phyloP scores from a whole-genome alignment of 768 basidiomycete species.

The Tulasnella sp. region DNA sequence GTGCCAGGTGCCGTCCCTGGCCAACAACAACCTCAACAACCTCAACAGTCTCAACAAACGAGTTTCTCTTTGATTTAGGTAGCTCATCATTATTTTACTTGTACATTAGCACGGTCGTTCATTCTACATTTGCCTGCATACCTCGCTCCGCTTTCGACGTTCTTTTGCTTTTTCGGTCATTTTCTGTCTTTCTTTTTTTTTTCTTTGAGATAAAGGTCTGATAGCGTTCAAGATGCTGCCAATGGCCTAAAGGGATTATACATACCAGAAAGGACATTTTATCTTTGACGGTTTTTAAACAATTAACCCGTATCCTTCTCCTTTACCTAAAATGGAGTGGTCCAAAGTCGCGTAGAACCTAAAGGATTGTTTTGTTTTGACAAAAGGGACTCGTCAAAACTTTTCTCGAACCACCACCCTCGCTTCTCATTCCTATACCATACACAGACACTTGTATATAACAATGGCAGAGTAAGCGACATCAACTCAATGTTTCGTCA shows the following conservation, averaged over 20 bases:
- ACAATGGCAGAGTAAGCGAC: slow-evolving; percentile 6
- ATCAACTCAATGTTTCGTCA: no score
- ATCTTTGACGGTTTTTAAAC: no score
- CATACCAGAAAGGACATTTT: no score
- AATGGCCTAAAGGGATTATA: no score
- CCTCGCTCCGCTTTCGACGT: slow-evolving; percentile 11
- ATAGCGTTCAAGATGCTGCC: no score
- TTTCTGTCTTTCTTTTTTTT: slow-evolving; percentile 17
- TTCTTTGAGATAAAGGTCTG: slow-evolving; percentile 19
- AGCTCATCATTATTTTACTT: background rate
- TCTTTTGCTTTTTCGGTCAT: slow-evolving; percentile 18
- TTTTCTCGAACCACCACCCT: no score
- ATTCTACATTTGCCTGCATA: background rate
- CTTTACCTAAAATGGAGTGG: no score
- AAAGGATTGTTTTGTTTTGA: no score
- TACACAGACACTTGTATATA: background rate
- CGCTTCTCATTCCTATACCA: background rate
- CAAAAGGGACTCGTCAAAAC: no score
- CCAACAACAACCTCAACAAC: slow-evolving; percentile 9
- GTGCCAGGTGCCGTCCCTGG: slow-evolving; percentile 15
- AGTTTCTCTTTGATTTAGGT: background rate
- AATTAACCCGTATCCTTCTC: no score
- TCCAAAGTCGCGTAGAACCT: no score
- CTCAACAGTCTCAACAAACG: slow-evolving; percentile 14
- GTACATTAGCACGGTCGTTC: background rate